phyloP scores from a whole-genome alignment of 371 early-diverging fungal genomes.

The Mortierella sp. region DNA sequence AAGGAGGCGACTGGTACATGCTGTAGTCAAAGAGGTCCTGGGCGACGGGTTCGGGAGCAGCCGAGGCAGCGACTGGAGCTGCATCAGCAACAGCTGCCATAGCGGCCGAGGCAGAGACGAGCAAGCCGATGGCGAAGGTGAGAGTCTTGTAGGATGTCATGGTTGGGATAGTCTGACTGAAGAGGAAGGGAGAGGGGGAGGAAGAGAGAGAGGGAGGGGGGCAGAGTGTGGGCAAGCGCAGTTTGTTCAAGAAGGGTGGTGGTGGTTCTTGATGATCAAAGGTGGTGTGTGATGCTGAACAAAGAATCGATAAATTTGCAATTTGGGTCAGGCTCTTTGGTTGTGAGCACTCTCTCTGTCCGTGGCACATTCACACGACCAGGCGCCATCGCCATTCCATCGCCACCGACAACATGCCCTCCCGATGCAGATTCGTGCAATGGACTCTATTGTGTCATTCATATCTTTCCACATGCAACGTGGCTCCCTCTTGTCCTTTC shows the following conservation, averaged over 20 bases:
- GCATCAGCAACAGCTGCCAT: not conserved
- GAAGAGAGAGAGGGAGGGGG: not conserved
- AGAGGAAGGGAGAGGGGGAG: slow-evolving; percentile 1
- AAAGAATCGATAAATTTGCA: too few species aligned
- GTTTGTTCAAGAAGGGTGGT: slow-evolving; percentile 3
- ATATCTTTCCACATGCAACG: slow-evolving; percentile 47
- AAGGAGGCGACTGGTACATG: slow-evolving; percentile 34
- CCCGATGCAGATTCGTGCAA: too few species aligned
- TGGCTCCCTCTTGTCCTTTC: too few species aligned
- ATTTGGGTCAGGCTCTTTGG: too few species aligned
- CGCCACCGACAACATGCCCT: too few species aligned
- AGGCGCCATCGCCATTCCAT: too few species aligned
- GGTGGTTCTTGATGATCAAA: too few species aligned
- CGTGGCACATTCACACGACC: too few species aligned
- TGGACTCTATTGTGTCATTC: slow-evolving; percentile 7
- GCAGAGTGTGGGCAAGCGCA: slow-evolving; percentile 38
- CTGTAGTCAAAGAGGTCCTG: slow-evolving; percentile 15
- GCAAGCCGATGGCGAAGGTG: slow-evolving; percentile 23
- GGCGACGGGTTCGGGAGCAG: slow-evolving; percentile 16
- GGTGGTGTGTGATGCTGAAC: too few species aligned
- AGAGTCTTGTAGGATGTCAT: slow-evolving; percentile 19
- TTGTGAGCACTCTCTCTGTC: too few species aligned
- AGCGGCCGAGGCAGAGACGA: slow-evolving; percentile 12
- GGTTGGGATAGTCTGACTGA: not conserved
- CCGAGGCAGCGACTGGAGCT: not conserved